Evolutionary conservation across 805 yeast genomes (phyloP).

Genomic region (Wickerhamiella spandovensis): DNA sequence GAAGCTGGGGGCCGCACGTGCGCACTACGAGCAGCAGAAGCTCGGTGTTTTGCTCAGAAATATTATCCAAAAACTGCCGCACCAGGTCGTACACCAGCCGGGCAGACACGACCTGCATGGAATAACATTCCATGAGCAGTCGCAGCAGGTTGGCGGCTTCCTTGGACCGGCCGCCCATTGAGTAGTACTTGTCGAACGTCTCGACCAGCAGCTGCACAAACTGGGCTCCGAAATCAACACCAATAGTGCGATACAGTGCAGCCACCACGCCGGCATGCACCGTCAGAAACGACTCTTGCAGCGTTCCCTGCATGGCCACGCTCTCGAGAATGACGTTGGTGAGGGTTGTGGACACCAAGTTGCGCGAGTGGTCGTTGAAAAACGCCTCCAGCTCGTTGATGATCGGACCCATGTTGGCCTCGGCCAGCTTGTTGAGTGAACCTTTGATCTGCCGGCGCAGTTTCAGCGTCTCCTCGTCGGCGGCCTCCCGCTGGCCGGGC

Average conservation of each 20-base stretch:
- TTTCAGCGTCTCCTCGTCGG: conserved; percentile 33
- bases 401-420: conserved; percentile 62
- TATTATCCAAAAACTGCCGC: conserved; percentile 33
- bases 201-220: conserved; percentile 74
- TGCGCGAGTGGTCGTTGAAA: conserved; percentile 58
- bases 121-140: conserved; percentile 60
- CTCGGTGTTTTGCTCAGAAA: conserved; percentile 66
- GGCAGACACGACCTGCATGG: conserved; percentile 64
- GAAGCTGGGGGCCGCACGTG: conserved; percentile 68
- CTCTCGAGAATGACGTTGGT: conserved; percentile 52
- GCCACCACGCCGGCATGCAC: conserved; percentile 66
- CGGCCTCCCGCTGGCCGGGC: conserved; percentile 55
- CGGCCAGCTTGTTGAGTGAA: conserved; percentile 76
- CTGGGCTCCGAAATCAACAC: conserved; percentile 80
- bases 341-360: conserved; percentile 59
- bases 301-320: conserved; percentile 46
- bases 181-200: conserved; percentile 33
- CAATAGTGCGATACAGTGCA: conserved; percentile 64
- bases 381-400: conserved; percentile 53
- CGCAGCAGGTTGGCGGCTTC: conserved; percentile 58
- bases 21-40: conserved; percentile 57
- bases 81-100: conserved; percentile 68
- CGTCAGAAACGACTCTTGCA: conserved; percentile 66
- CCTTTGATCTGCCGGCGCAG: conserved; percentile 63
- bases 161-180: conserved; percentile 20